Evolutionary conservation across 768 basidiomycete species (phyloP), one percentile per base, ranked within the genome.

Genomic region (Podaxis rugospora): DNA sequence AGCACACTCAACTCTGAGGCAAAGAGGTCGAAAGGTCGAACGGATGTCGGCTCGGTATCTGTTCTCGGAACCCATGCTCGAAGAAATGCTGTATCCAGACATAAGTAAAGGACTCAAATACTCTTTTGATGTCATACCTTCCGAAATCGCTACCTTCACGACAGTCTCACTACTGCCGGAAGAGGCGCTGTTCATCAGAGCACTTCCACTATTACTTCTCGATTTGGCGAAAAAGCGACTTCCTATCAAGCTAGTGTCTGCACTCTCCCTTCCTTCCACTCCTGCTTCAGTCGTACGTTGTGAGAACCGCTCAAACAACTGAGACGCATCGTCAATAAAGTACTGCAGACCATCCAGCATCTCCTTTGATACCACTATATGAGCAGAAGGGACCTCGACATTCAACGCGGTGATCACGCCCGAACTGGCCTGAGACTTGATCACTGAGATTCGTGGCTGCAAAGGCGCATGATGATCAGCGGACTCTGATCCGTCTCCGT

Each of bases 271-370:
- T 23, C 67, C 70, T 60, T 77, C 71, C 16, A 64, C 64, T 39
- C 62, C 70, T 11, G 47, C 23, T 40, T 51, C 61, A 21, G 51
- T 3, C 5, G 53, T 28, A 5, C 49, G 59, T 65, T 63, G 14
- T 67, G 57, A 18, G 65, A 77, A 72, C 14, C 75, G 78, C 55
- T 90, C 89, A 3, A 88, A 66, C 54, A 89, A 80, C 66, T 90
- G 92, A n/a, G 86, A 75, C 27, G 87, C 70, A 68, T 98, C 95
- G 68, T 99, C 97, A 5, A 87, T 88, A 80, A 90, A 92, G 67
- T 88, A 89, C 71, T 98, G 94, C 16, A 98, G 70, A 11, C 84
- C 83, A 68, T 98, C 93, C 6, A 95, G 72, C 1, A 77, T 63
- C 4, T 74, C 67, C 70, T 98, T 96, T 9, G 83, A 78, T 51